Evolutionary conservation across 2,329 filamentous ascomycete genomes (phyloP), one percentile per base, ranked within the genome.

Genomic region (Blumeria hordei): DNA sequence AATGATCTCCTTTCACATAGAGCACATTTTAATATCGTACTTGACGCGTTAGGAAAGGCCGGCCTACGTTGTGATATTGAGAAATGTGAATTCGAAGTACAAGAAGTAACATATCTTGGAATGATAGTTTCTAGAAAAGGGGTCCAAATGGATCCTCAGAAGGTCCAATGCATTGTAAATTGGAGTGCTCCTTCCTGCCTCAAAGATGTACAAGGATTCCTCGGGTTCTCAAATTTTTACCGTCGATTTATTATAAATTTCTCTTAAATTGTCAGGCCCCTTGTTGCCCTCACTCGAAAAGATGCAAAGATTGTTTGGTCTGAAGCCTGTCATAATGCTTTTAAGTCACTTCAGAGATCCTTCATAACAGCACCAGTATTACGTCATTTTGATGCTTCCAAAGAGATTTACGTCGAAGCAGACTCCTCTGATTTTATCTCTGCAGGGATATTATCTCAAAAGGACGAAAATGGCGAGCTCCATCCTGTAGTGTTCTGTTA

Each of bases 381-480:
- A 28, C 47, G 47, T 16, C 47, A 51, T 51, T 51, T 51, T 51
- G 47, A 51, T 33, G n/a, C 33, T 33, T 51, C 47, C n/a, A 51
- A 51, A 51, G 47, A 51, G 47, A 51, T 51, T 34, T 51, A 35
- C 16, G 8, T 51, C 16, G 11, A 11, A 12, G 3, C n/a, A n/a
- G n/a, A n/a, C n/a, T n/a, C n/a, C n/a, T n/a, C n/a, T n/a, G n/a
- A n/a, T n/a, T n/a, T n/a, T n/a, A n/a, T n/a, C n/a, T n/a, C n/a
- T n/a, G n/a, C n/a, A 41, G n/a, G n/a, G 11, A 41, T 16, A 3
- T 41, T n/a, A 3, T 41, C 37, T 5, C 37, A 39, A 39, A 5
- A 39, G n/a, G 37, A 45, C 10, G 14, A 45, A n/a, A 14, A n/a
- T 45, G 12, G 21, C 34, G 21, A 50, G 18, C 32, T 34, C 0